Evolutionary conservation across 352 stramenopile genomes (phyloP).

Genomic region (Phytophthora niederhauseri): DNA sequence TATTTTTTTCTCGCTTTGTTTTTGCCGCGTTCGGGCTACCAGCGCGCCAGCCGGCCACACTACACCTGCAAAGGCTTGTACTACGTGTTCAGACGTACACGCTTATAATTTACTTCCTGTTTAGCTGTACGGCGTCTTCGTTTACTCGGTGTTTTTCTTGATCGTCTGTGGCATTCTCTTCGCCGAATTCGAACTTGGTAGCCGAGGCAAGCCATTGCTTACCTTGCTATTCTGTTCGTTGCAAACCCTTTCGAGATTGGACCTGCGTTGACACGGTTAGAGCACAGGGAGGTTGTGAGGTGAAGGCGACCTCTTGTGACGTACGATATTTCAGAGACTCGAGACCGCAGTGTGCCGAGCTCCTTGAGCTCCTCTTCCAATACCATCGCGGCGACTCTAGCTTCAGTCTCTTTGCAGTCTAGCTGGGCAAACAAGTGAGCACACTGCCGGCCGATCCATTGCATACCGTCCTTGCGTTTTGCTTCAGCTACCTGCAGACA

Average conservation of each 20-base stretch:
- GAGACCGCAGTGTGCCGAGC: conserved; percentile 17
- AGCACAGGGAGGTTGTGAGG: background rate
- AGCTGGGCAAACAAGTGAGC: conserved; percentile 67
- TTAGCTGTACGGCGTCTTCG: conserved; percentile 19
- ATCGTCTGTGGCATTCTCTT: background rate
- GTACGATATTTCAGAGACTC: conserved; percentile 22
- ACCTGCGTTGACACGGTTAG: conserved; percentile 9
- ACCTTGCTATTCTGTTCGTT: conserved; percentile 1
- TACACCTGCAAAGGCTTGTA: conserved; percentile 6
- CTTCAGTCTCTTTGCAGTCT: conserved; percentile 60
- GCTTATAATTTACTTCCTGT: conserved; percentile 46
- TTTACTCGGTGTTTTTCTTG: conserved; percentile 3
- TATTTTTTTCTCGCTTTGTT: conserved; percentile 11
- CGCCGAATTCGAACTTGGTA: conserved; percentile 13
- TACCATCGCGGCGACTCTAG: conserved; percentile 43
- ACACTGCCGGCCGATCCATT: conserved; percentile 63
- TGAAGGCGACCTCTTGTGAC: background rate
- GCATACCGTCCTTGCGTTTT: conserved; percentile 52
- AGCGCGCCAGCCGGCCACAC: conserved; percentile 6
- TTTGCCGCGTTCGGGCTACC: conserved; percentile 22
- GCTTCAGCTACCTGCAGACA: conserved; percentile 40
- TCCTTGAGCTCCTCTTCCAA: conserved; percentile 39
- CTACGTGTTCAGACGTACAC: conserved; percentile 6
- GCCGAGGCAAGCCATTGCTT: conserved; percentile 6
- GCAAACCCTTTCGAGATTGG: conserved; percentile 6